phyloP scores from a whole-genome alignment of 768 basidiomycete genomes.

The Mycena epipterygia region DNA sequence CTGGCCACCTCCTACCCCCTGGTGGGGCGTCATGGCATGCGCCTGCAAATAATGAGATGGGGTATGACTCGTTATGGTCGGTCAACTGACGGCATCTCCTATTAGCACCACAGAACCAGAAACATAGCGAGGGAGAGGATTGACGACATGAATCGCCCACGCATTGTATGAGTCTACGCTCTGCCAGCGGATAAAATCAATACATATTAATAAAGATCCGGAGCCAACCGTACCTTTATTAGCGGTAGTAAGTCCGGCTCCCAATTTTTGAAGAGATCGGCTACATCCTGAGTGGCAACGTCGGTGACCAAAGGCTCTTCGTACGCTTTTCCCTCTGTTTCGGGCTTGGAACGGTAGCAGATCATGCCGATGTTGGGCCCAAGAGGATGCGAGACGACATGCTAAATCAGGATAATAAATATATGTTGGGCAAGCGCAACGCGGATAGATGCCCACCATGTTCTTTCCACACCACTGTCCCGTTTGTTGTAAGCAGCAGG shows the following conservation, averaged over 20 bases:
- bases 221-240: slow-evolving; percentile 23
- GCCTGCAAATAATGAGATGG: background rate
- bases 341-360: slow-evolving; percentile 38
- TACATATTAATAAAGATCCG: background rate
- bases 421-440: background rate
- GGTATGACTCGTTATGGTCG: background rate
- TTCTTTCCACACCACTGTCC: slow-evolving; percentile 38
- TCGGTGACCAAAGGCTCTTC: slow-evolving; percentile 37
- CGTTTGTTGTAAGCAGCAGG: background rate
- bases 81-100: slow-evolving; percentile 16
- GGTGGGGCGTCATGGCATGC: slow-evolving; percentile 26
- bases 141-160: slow-evolving; percentile 57
- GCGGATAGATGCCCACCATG: slow-evolving; percentile 3
- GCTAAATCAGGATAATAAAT: slow-evolving; percentile 18
- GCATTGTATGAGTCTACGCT: slow-evolving; percentile 42
- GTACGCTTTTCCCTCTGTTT: slow-evolving; percentile 36
- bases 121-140: slow-evolving; percentile 44
- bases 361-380: slow-evolving; percentile 39
- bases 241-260: slow-evolving; percentile 40
- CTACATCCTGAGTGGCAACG: slow-evolving; percentile 33
- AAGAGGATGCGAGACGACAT: slow-evolving; percentile 43
- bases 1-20: slow-evolving; percentile 21
- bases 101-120: slow-evolving; percentile 5
- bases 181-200: slow-evolving; percentile 29
- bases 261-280: slow-evolving; percentile 34